Evolutionary conservation across 1,284 basidiomycete genomes (phyloP), one percentile per base, ranked within the genome.

Genomic region (Puccinia sorghi): DNA sequence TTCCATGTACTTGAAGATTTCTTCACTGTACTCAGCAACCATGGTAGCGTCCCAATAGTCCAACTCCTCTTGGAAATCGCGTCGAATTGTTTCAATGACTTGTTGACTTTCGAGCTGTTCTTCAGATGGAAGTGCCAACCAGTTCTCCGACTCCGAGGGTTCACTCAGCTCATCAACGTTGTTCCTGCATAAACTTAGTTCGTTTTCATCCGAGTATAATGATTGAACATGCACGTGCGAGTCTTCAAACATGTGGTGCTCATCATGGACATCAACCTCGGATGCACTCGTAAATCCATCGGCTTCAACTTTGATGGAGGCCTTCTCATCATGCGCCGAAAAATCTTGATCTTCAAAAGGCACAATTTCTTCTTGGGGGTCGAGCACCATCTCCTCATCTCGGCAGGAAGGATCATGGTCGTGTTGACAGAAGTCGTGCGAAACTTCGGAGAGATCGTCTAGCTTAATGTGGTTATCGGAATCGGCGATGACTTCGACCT

Each of bases 1-100:
- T 80, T 88, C 88, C 97, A 99, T 99, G 86, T 99, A 98, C 80
- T 89, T 88, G 83, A 99, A 99, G 84, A 99, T 99, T 80, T 99
- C 96, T 41, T 95, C 93, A 37, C 94, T 89, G 84, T 99, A 99
- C 85, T 99, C 97, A 64, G 94, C 94, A 27, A 97, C 94, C 96
- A 99, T 97, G 12, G 93, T 94, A 37, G 92, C 92, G 86, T 99
- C 97, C 82, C 90, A 90, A 83, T 91, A 88, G 83, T 97, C 94
- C 32, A 92, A 87, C 76, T 92, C 90, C 80, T 84, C 84, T 46
- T 82, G 82, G 85, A 87, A 79, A 80, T 84, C 80, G 80, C 81
- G 27, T 80, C 83, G 82, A 64, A 87, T 82, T 66, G 83, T 81
- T 32, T 83, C 81, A 43, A 87, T 81, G 75, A 85, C 81, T 43